These are phyloP conservation scores for Claviceps purpurea DNA, from an alignment of 2,329 filamentous ascomycete species.

Conservation along the genomic window DNA sequence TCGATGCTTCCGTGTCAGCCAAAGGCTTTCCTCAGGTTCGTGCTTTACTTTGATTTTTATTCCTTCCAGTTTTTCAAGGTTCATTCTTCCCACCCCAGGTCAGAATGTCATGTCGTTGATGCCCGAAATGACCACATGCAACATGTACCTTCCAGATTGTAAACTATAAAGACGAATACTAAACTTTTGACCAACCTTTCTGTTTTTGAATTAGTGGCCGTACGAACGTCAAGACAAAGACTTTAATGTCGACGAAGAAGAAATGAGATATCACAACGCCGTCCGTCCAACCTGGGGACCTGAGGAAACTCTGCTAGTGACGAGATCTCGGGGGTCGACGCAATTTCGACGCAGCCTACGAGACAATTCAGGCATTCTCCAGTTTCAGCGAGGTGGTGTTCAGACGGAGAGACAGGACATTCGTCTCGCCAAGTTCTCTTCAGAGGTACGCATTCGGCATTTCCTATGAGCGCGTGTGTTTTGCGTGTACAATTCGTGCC, in stretches of 20 bases:
- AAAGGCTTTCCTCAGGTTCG: constrained; percentile 82
- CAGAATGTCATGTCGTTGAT: constrained; percentile 10
- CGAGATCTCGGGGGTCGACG: constrained; percentile 24
- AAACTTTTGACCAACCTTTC: constrained; percentile 4
- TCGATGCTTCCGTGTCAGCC: constrained; percentile 35
- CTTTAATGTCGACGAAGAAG: constrained; percentile 47
- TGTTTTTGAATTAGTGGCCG: constrained; percentile 54
- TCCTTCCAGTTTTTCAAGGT: background rate
- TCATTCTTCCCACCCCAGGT: background rate
- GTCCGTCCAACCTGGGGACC: constrained; percentile 71
- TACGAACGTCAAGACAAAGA: constrained; percentile 69
- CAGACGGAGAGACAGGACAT: constrained; percentile 52
- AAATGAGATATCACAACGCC: constrained; percentile 56
- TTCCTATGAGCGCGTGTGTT: background rate
- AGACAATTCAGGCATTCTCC: constrained; percentile 17
- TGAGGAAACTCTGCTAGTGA: constrained; percentile 57
- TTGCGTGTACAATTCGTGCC: background rate
- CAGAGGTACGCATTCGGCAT: constrained; percentile 27
- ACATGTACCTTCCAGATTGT: constrained; percentile 1
- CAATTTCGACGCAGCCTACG: constrained; percentile 17
- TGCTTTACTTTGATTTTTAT: constrained; percentile 27
- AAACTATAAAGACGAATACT: constrained; percentile 26
- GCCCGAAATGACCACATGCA: background rate
- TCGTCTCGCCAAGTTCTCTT: constrained; percentile 49
- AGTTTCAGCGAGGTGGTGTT: constrained; percentile 31